Conservation (phyloP, 2,329 filamentous ascomycete genomes). For the Diaporthe ilicicola region DNA sequence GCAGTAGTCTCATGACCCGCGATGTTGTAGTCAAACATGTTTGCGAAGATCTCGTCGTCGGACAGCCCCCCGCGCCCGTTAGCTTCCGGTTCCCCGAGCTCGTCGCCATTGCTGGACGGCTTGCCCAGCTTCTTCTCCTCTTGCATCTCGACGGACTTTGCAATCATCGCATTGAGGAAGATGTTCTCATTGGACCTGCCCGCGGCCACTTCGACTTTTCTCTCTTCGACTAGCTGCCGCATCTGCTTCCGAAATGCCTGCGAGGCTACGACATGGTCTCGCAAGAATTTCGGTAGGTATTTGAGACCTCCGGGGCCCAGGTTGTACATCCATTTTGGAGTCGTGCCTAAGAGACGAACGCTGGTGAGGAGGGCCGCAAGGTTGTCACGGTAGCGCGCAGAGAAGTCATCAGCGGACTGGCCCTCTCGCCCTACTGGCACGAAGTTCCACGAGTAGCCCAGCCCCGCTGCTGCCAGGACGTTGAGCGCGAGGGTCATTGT, state of each 20-base stretch:
- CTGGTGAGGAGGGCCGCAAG: conserved; percentile 1
- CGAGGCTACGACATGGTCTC: neutral
- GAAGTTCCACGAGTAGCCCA: conserved; percentile 13
- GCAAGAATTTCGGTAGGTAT: neutral
- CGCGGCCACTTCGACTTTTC: neutral
- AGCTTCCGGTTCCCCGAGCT: neutral
- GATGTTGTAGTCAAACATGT: conserved; percentile 21
- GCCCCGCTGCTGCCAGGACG: conserved; percentile 14
- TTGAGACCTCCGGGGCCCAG: neutral
- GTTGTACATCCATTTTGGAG: conserved; percentile 13
- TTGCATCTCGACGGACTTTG: conserved; percentile 2
- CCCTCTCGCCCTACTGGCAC: neutral
- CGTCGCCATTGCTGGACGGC: neutral
- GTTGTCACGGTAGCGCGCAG: conserved; percentile 5
- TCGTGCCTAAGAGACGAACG: neutral
- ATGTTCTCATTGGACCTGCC: conserved; percentile 7
- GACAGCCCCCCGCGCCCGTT: neutral
- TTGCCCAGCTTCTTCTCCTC: neutral
- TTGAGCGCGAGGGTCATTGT: conserved; percentile 20
- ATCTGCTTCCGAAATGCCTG: conserved; percentile 8
- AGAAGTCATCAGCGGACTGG: neutral
- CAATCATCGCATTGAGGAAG: conserved; percentile 16
- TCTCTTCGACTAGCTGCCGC: conserved; percentile 1
- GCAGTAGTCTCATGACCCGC: conserved; percentile 24
- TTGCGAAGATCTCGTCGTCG: conserved; percentile 21